A percentile compares a stretch with the other conserved stretches of the same genome.
phyloP scores from a whole-genome alignment of 768 basidiomycete genomes.

The Lactarius indigo region DNA sequence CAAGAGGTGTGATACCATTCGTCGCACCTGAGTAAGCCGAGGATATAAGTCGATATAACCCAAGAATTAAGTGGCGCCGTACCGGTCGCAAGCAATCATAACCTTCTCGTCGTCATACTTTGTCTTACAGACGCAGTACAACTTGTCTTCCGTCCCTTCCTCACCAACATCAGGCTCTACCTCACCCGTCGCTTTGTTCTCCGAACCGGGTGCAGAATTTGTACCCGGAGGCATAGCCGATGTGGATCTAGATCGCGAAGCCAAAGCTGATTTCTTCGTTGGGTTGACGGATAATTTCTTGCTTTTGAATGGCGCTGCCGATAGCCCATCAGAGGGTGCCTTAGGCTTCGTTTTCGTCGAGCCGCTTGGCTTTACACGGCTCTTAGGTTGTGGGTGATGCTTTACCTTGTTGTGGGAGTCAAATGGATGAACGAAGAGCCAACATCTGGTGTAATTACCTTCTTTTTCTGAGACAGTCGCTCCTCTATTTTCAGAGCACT shows the following conservation, averaged over 20 bases:
- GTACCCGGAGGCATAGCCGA: constrained; percentile 55
- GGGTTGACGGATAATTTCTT: constrained; percentile 30
- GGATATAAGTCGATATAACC: background rate
- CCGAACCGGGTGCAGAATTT: constrained; percentile 33
- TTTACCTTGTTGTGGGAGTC: constrained; percentile 25
- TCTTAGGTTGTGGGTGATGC: constrained; percentile 31
- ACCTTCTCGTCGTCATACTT: constrained; percentile 81
- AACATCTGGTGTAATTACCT: constrained; percentile 25
- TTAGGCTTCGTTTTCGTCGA: constrained; percentile 29
- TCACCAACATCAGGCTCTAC: constrained; percentile 39
- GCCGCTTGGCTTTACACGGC: constrained; percentile 32
- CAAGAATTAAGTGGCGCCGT: constrained; percentile 29
- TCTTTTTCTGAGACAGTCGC: constrained; percentile 25
- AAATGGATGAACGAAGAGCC: background rate
- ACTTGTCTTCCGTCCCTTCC: constrained; percentile 54
- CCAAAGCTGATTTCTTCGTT: constrained; percentile 32
- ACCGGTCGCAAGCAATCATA: constrained; percentile 96
- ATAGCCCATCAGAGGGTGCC: constrained; percentile 28
- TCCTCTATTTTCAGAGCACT: constrained; percentile 23
- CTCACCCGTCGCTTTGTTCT: constrained; percentile 39
- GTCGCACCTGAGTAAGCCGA: constrained; percentile 59
- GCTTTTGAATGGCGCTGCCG: constrained; percentile 24
- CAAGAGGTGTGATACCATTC: constrained; percentile 94
- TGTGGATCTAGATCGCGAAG: constrained; percentile 63
- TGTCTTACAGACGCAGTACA: constrained; percentile 88